Base-by-base conservation (phyloP, 805 yeast genomes). In the Yarrowia sp. region DNA sequence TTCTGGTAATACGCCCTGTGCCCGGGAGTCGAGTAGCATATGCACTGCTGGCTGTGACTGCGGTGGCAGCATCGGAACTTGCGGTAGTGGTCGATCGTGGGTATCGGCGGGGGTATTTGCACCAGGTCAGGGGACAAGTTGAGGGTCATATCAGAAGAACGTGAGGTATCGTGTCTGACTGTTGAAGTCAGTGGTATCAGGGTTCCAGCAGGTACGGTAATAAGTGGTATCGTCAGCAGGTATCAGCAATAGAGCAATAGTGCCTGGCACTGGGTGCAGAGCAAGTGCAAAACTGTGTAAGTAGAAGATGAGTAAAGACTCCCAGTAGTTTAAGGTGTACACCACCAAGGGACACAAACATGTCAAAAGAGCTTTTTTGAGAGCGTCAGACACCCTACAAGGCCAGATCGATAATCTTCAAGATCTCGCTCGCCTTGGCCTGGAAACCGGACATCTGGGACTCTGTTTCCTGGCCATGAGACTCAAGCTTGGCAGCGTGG, bases 381-480 rank as follows among this genome's bases (percentile, higher is more conserved):
- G 30, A 24, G 30, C 30, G 38, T 12, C 13, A 36, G 10, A 5
- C 38, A 10, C 13, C 38, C 38, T 36, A 36, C 38, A 36, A 36
- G n/a, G 64, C 39, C 49, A 58, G 7, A 19, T 58, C 64, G 50
- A 58, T 42, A 9, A 58, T 58, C 13, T 58, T 42, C 19, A 58
- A 50, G 43, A 58, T 58, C 64, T 58, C 64, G 38, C 40, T 43
- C 17, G 64, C 64, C 64, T 58, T 58, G 64, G 64, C 40, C 17
- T 58, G 64, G 50, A 58, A 58, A 24, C 64, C 64, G 15, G 49
- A 20, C 50, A 43, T 58, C 30, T 58, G 64, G 5, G 64, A 42
- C 33, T 58, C 64, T 9, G 64, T 58, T 40, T 58, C 64, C 44
- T 43, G 39, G 42, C 64, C 64, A 4, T 58, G 50, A 9, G 64